Base-by-base conservation (phyloP, 2,329 filamentous ascomycete species). In the Coniochaeta pulveracea region DNA sequence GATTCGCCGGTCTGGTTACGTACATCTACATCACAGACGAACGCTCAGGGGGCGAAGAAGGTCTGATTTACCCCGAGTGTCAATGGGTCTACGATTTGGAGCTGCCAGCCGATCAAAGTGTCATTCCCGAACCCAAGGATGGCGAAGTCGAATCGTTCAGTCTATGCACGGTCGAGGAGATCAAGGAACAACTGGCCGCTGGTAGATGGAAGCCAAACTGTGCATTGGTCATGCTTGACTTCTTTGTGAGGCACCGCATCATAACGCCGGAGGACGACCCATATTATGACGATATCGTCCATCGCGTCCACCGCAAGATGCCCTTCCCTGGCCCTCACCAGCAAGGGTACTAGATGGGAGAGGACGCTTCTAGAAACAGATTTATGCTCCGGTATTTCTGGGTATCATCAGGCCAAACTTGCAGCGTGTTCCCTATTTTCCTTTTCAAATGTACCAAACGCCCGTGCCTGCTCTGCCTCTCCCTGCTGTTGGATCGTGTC, bases 201-300 rank as follows among this genome's bases (percentile, higher is more conserved):
- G 85, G 83, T 10, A 72, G 80, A 45, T 98, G 89, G 64, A 98
- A 98, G 64, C 82, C 88, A 3, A 96, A 96, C 54, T 95, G 88
- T 56, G 80, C 83, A 10, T 54, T 91, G 37, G 73, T 93, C 30
- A 60, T 91, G 51, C 58, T 95, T 28, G 86, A 96, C 54, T 98
- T 96, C 60, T 83, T 98, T 51, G 66, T 93, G 44, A 72, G 89
- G 34, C 84, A 86, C 56, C 82, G 84, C 1, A 73, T 94, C 40
- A 51, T 95, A 49, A 93, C 80, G 7, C 56, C 63, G 26, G 82
- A 83, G 46, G 85, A 86, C 50, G 88, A 96, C 60, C 69, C 71
- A 32, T 63, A 89, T 48, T 86, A 80, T 50, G 65, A 80, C 40
- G 78, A 86, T 57, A 86, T 96, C 46, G 63, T 74, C 40, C 64